Percentiles rank a stretch among this genome's conserved stretches.
phyloP scores from a whole-genome alignment of 2,329 filamentous ascomycete species.

The Zasmidium cellare region DNA sequence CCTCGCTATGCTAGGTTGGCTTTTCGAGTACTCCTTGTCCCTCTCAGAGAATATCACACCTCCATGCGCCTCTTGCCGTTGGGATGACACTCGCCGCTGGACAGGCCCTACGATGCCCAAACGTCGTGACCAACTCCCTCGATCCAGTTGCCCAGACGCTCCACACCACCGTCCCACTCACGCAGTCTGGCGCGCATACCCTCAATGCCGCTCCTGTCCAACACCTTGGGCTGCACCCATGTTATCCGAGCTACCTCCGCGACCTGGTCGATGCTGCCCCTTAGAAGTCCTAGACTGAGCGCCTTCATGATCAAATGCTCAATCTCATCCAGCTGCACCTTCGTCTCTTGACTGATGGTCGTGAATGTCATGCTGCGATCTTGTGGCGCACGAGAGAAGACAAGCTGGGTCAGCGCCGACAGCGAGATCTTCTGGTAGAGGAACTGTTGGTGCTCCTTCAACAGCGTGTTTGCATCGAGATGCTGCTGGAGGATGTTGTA shows the following conservation, averaged over 20 bases:
- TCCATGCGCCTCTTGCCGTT: not conserved
- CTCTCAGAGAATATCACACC: not conserved
- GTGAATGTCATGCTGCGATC: constrained; percentile 91
- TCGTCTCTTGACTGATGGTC: constrained; percentile 87
- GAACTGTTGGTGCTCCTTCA: constrained; percentile 77
- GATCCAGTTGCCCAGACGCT: constrained; percentile 95
- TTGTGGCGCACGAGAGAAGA: constrained; percentile 93
- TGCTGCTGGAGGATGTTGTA: constrained; percentile 74
- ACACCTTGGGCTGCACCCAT: constrained; percentile 98
- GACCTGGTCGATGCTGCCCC: constrained; percentile 94
- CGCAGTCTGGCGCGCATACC: constrained; percentile 84
- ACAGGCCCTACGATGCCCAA: constrained; percentile 69
- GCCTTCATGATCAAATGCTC: constrained; percentile 99
- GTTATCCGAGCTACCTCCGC: constrained; percentile 91
- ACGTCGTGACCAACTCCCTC: constrained; percentile 92
- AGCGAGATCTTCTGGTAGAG: constrained; percentile 97
- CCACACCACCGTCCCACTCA: constrained; percentile 96
- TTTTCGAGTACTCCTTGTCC: not conserved
- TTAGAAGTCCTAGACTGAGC: constrained; percentile 84
- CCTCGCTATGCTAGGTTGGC: constrained; percentile 15
- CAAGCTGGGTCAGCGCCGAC: constrained; percentile 90
- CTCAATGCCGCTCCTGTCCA: constrained; percentile 93
- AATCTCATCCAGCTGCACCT: constrained; percentile 86
- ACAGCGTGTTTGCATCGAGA: constrained; percentile 75
- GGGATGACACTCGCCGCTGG: not conserved